Conservation (phyloP, 768 basidiomycete genomes). For the Trametes cubensis region DNA sequence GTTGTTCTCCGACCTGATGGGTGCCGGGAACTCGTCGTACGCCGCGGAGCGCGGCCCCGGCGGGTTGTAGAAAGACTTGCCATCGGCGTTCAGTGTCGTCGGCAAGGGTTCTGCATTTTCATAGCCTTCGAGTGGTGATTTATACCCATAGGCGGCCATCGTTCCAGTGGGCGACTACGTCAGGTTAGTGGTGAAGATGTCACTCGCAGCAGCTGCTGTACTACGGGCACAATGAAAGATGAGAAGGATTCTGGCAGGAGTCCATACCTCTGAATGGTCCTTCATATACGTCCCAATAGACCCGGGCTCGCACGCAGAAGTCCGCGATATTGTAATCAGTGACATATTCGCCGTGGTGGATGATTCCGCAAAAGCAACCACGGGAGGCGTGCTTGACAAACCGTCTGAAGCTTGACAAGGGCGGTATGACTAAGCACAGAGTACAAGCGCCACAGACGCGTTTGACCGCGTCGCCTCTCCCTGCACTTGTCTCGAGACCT, state of each 20-base stretch:
- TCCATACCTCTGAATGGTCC: no score
- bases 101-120: conserved; percentile 40
- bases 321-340: no score
- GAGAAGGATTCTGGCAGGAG: no score
- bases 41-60: conserved; percentile 49
- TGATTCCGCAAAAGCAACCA: not conserved
- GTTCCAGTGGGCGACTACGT: no score
- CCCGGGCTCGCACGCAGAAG: no score
- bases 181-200: not conserved
- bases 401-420: not conserved
- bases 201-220: not conserved
- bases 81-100: conserved; percentile 50
- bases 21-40: conserved; percentile 58
- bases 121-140: conserved; percentile 33
- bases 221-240: not conserved
- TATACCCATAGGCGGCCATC: conserved; percentile 7
- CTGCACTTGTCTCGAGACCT: not conserved
- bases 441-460: not conserved
- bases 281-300: no score
- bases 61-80: conserved; percentile 56
- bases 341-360: no score
- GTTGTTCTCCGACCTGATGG: conserved; percentile 54
- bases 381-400: conserved; percentile 3
- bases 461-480: not conserved
- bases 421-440: conserved; percentile 11